A percentile compares a stretch with the other conserved stretches of the same genome.
Evolutionary conservation across 2,329 filamentous ascomycete species (phyloP).

Genomic region (Xylariaceae sp.): DNA sequence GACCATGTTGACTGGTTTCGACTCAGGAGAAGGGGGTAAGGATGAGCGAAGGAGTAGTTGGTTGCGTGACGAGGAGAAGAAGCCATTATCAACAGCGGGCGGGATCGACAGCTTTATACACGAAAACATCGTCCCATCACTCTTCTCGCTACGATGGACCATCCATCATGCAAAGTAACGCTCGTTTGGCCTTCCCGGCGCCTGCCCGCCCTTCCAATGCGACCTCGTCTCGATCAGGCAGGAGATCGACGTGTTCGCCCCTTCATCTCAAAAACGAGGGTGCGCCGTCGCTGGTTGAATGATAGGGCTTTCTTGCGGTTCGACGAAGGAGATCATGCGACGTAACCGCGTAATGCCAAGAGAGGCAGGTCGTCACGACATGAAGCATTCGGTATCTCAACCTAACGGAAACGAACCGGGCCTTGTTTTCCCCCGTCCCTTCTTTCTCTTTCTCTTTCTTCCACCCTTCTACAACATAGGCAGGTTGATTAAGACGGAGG

Average conservation of each 20-base stretch:
- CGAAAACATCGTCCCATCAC: too few species aligned
- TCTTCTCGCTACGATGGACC: too few species aligned
- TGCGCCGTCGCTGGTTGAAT: too few species aligned
- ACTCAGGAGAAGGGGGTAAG: neutral
- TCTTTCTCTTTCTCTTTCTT: neutral
- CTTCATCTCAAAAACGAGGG: neutral
- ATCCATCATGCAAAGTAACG: too few species aligned
- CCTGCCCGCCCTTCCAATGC: neutral
- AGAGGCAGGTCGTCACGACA: slow-evolving; percentile 13
- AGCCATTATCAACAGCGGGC: neutral
- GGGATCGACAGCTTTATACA: slow-evolving; percentile 9
- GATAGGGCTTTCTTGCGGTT: slow-evolving; percentile 5
- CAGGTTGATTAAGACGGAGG: too few species aligned
- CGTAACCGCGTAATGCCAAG: slow-evolving; percentile 14
- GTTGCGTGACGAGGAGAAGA: slow-evolving; percentile 1
- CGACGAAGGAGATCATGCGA: slow-evolving; percentile 1
- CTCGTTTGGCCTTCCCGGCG: too few species aligned
- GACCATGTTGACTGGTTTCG: slow-evolving; percentile 14
- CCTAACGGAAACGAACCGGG: too few species aligned
- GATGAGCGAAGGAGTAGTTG: neutral
- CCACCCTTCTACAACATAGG: too few species aligned
- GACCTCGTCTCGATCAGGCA: neutral
- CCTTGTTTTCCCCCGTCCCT: too few species aligned
- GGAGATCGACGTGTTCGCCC: neutral
- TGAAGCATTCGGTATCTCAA: too few species aligned